phyloP scores from a whole-genome alignment of 2,329 filamentous ascomycete genomes.

The Triangularia setosa region DNA sequence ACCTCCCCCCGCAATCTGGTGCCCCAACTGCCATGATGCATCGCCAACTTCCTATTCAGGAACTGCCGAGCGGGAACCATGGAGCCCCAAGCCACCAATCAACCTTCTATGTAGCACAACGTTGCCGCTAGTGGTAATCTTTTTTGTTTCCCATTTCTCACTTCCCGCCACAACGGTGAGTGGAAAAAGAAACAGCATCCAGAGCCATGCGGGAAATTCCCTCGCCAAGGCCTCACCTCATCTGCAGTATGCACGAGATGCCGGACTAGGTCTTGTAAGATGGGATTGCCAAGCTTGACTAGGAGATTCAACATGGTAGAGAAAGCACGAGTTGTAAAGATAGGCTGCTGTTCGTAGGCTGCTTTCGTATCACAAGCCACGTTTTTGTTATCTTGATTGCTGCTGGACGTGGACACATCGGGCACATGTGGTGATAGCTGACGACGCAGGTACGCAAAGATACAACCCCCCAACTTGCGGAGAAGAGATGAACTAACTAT shows the following conservation, averaged over 20 bases:
- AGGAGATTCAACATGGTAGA: neutral
- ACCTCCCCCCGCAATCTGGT: constrained; percentile 4
- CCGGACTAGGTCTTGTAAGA: neutral
- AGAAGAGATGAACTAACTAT: neutral
- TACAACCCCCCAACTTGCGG: neutral
- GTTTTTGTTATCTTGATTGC: constrained; percentile 4
- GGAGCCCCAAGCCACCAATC: constrained; percentile 15
- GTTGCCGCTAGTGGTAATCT: constrained; percentile 4
- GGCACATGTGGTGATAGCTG: neutral
- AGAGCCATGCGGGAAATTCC: neutral
- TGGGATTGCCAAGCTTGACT: neutral
- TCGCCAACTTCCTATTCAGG: constrained; percentile 22
- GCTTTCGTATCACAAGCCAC: neutral
- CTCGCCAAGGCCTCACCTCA: constrained; percentile 1
- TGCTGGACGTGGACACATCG: neutral
- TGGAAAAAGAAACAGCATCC: neutral
- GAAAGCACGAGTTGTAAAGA: neutral
- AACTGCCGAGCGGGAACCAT: constrained; percentile 8
- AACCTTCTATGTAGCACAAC: constrained; percentile 7
- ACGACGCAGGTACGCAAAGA: constrained; percentile 1
- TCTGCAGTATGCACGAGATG: neutral
- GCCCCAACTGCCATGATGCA: constrained; percentile 3
- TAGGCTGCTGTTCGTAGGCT: neutral
- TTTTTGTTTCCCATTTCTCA: neutral
- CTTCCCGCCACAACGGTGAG: neutral